A percentile compares a stretch with the other conserved stretches of the same genome.
Evolutionary conservation across 345 rosid genomes (phyloP).

Genomic region (Aquilaria malaccensis): DNA sequence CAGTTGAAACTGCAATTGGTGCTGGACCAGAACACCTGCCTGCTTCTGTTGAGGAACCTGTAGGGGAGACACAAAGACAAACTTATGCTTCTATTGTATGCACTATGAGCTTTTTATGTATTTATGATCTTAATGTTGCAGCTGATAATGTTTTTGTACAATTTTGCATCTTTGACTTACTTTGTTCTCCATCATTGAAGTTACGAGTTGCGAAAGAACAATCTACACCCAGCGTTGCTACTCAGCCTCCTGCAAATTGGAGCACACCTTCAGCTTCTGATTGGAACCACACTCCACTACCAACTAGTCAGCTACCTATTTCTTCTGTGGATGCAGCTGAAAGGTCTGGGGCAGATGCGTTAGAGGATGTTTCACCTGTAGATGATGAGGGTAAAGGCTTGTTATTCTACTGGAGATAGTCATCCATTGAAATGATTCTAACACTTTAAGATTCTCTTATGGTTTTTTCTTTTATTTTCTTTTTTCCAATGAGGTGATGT

Average conservation of each 20-base stretch:
- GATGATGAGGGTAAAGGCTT: slow-evolving; percentile 47
- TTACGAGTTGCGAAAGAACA: slow-evolving; percentile 54
- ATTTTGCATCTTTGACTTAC: background rate
- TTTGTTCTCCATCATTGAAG: slow-evolving; percentile 15
- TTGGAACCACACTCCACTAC: slow-evolving; percentile 35
- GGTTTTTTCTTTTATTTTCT: too few species aligned
- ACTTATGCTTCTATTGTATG: slow-evolving; percentile 77
- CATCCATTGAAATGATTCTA: too few species aligned
- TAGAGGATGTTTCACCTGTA: slow-evolving; percentile 32
- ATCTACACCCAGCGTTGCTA: slow-evolving; percentile 25
- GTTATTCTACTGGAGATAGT: too few species aligned
- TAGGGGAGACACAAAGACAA: slow-evolving; percentile 49
- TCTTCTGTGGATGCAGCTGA: slow-evolving; percentile 27
- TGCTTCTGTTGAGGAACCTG: slow-evolving; percentile 39
- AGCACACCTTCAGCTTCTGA: slow-evolving; percentile 29
- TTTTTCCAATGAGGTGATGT: too few species aligned
- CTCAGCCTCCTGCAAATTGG: slow-evolving; percentile 31
- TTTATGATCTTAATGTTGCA: background rate
- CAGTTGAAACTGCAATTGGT: slow-evolving; percentile 20
- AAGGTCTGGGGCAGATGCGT: slow-evolving; percentile 25
- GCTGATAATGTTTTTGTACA: slow-evolving; percentile 1
- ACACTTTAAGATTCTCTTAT: too few species aligned
- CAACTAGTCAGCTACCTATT: slow-evolving; percentile 20
- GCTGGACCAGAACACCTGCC: slow-evolving; percentile 29
- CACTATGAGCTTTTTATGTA: slow-evolving; percentile 1